Base-by-base conservation (phyloP, 1,284 basidiomycete genomes). In the Leccinum subrobustum region DNA sequence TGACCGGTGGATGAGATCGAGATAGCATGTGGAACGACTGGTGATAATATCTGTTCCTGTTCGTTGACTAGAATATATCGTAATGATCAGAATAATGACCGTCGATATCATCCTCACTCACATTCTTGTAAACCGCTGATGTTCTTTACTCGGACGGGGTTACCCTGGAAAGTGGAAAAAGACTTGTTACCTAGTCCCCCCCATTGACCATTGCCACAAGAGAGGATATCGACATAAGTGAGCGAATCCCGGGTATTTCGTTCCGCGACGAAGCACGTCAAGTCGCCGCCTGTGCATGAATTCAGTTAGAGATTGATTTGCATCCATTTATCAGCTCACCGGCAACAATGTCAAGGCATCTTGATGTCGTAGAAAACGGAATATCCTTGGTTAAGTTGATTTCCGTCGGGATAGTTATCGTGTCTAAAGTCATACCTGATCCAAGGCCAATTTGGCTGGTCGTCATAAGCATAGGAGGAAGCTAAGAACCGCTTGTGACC, bases 111-210 rank as follows among this genome's bases (percentile, higher is more conserved):
- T 57, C 6, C 27, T 33, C 11, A 75, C 87, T 77, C 69, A 91
- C 92, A 96, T 81, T 95, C 94, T 27, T 85, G 77, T 27, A 96
- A 77, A 6, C 94, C 93, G 67, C 92, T 95, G 57, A 97, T 82
- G 52, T 85, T 88, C 77, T 89, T 94, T 20, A 93, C 89, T 59
- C 87, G 85, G 1, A 86, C 79, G 0, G 93, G 94, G 50, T 81
- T 80, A 33, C 86, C 83, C 65, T 91, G 89, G 0, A 87, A 86
- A 64, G 86, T 93, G 67, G 82, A 90, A 79, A 86, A 65, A 16
- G 62, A 55, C 12, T 80, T 81, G 55, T 92, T 95, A 0, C 95
- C 96, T 3, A 98, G 81, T 3, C 91, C 89, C 11, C 96, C 95
- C 75, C 84, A 93, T 72, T 91, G 87, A 18, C 83, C 96, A 80